Evolutionary conservation across 2,329 filamentous ascomycete species (phyloP), one percentile per base, ranked within the genome.

Genomic region (Aspergillus felis): DNA sequence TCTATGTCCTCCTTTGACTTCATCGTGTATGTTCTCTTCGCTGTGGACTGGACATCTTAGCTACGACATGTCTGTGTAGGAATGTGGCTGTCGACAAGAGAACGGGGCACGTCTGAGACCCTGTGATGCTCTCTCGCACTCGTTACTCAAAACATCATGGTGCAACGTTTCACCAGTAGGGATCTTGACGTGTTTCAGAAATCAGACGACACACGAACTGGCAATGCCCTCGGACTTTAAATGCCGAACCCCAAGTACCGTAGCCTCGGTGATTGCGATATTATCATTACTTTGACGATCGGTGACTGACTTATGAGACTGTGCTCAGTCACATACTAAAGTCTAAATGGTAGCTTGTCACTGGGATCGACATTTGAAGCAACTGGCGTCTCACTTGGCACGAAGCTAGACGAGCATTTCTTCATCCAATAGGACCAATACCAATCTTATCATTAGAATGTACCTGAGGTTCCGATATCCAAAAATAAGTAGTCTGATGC

Each of bases 1-100:
- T 27, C 50, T 4, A 55, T 55, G 25, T 51, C 54, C 29, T 55
- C 48, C 35, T 55, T 55, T 41, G 47, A 55, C 54, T 55, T 55
- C 54, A 55, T 55, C 29, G 25, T 55, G 48, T 2, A 38, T 38
- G 32, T 38, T 38, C 32, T 17, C 32, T 6, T 35, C 14, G 32
- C 14, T 38, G 5, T 38, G 14, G 5, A 38, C 14, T 14, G 32
- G 32, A 7, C 14, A 38, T 17, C 32, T 17, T 17, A 7, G 14
- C 32, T 17, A 38, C 32, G 14, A 38, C 14, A 38, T 38, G 6
- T 17, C 32, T 17, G 7, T 17, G 32, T 7, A 35, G 32, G 4
- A 35, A 17, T 5, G 12, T 6, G 32, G 32, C 32, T 17, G 32
- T 38, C 32, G 1, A 3, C 14, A 17, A 5, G 32, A 17, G 32